These are phyloP conservation scores for Dichomitus squalens DNA, from an alignment of 1,284 basidiomycete species.

Conservation along the genomic window DNA sequence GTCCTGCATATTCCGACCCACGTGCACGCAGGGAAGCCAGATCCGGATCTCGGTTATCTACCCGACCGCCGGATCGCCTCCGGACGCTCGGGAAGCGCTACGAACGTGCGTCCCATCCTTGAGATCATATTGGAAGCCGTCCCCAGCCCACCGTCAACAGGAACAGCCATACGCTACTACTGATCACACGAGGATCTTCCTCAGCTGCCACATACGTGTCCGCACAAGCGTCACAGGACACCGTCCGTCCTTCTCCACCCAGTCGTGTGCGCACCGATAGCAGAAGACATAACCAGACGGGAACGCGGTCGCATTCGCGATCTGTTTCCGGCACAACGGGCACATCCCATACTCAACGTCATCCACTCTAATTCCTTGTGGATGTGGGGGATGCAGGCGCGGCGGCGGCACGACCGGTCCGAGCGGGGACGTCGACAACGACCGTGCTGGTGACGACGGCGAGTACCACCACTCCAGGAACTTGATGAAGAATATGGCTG, in stretches of 20 bases:
- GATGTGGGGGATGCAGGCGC: constrained; percentile 71
- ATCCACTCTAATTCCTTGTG: constrained; percentile 62
- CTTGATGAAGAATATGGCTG: constrained; percentile 95
- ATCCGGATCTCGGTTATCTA: constrained; percentile 23
- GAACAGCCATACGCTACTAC: not conserved
- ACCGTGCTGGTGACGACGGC: constrained; percentile 84
- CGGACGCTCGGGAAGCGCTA: constrained; percentile 34
- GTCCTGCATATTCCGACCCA: constrained; percentile 13
- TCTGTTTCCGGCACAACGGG: constrained; percentile 75
- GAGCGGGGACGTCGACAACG: constrained; percentile 58
- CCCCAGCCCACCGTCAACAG: not conserved
- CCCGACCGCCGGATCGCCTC: constrained; percentile 14
- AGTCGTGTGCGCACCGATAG: constrained; percentile 89
- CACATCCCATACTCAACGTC: constrained; percentile 76
- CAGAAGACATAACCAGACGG: constrained; percentile 96
- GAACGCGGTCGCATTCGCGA: constrained; percentile 89
- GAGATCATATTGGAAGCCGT: constrained; percentile 18
- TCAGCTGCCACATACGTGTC: constrained; percentile 77
- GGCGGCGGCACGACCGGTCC: constrained; percentile 78
- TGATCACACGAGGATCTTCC: constrained; percentile 80
- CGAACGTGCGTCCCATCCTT: constrained; percentile 33
- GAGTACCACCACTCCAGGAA: constrained; percentile 99
- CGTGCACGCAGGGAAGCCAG: constrained; percentile 10
- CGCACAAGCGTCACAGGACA: constrained; percentile 89
- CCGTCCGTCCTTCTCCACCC: constrained; percentile 75